A percentile compares a stretch with the other conserved stretches of the same genome.
Evolutionary conservation across 805 yeast genomes (phyloP).

Genomic region (Ogataea trehaloabstinens): DNA sequence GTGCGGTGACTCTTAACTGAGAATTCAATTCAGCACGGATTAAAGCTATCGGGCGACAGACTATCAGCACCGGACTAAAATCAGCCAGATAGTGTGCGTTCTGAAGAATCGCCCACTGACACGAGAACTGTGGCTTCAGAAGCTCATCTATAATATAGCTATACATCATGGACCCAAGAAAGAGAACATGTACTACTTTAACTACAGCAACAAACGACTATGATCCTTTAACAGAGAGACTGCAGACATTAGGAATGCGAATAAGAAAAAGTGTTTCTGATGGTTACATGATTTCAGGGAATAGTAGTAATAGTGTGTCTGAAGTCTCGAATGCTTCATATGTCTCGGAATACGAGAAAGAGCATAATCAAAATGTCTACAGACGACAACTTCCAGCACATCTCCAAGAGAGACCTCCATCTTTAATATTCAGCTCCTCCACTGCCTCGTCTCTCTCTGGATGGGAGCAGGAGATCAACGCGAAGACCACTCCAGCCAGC

Average conservation of each 20-base stretch:
- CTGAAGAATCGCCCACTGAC: too few species aligned
- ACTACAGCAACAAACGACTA: background rate
- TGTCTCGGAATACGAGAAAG: conserved; percentile 12
- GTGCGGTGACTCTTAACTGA: too few species aligned
- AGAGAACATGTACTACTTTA: background rate
- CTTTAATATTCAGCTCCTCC: conserved; percentile 40
- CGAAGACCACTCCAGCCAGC: conserved; percentile 4
- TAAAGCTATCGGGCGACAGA: too few species aligned
- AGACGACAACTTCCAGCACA: conserved; percentile 44
- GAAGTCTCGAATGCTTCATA: conserved; percentile 5
- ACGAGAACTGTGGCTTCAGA: too few species aligned
- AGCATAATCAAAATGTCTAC: conserved; percentile 19
- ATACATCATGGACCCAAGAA: background rate
- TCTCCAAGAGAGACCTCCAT: conserved; percentile 38
- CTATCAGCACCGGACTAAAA: too few species aligned
- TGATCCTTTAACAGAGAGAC: conserved; percentile 31
- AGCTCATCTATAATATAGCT: too few species aligned
- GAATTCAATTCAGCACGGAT: too few species aligned
- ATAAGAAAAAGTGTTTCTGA: conserved; percentile 65
- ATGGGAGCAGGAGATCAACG: conserved; percentile 37
- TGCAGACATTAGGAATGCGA: conserved; percentile 67
- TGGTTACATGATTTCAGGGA: conserved; percentile 42
- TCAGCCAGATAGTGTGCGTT: too few species aligned
- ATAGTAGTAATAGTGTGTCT: conserved; percentile 3
- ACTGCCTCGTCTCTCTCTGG: conserved; percentile 44